These are phyloP conservation scores for Elasticomyces elasticus DNA, from an alignment of 495 filamentous ascomycete genomes.

Conservation along the genomic window DNA sequence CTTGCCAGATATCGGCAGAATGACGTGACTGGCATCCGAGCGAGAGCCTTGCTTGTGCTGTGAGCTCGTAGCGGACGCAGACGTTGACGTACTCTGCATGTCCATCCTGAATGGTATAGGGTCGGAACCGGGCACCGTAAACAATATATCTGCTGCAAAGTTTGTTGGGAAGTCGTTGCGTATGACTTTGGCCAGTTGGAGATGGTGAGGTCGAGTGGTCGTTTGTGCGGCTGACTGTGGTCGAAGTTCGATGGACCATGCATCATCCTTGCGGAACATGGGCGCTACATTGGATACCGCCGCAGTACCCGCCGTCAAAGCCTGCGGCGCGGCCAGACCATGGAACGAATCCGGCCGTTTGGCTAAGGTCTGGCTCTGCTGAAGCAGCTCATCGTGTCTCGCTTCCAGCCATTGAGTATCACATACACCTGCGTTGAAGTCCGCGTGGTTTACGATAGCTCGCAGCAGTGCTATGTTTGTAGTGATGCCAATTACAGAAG, in stretches of 20 bases:
- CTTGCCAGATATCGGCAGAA: conserved; percentile 49
- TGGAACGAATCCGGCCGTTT: conserved; percentile 6
- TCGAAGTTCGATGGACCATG: conserved; percentile 20
- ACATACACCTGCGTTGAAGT: conserved; percentile 37
- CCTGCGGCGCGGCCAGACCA: conserved; percentile 7
- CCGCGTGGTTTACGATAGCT: conserved; percentile 41
- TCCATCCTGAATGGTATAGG: conserved; percentile 36
- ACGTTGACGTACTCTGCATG: conserved; percentile 40
- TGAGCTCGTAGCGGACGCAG: conserved; percentile 39
- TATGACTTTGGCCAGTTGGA: conserved; percentile 44
- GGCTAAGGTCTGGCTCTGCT: conserved; percentile 27
- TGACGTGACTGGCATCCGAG: conserved; percentile 44
- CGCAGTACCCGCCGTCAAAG: conserved; percentile 12
- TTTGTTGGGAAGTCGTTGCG: conserved; percentile 50
- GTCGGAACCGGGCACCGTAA: conserved; percentile 36
- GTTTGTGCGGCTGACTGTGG: neutral
- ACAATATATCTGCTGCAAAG: conserved; percentile 45
- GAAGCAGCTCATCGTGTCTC: conserved; percentile 35
- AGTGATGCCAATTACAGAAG: conserved; percentile 43
- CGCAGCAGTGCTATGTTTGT: conserved; percentile 46
- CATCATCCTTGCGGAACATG: conserved; percentile 22
- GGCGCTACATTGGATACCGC: neutral
- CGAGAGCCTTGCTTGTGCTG: conserved; percentile 44
- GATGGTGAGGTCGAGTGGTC: conserved; percentile 27
- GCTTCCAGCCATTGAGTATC: conserved; percentile 51